Evolutionary conservation across 352 stramenopile genomes (phyloP), one percentile per base, ranked within the genome.

Genomic region (Pythium biforme): DNA sequence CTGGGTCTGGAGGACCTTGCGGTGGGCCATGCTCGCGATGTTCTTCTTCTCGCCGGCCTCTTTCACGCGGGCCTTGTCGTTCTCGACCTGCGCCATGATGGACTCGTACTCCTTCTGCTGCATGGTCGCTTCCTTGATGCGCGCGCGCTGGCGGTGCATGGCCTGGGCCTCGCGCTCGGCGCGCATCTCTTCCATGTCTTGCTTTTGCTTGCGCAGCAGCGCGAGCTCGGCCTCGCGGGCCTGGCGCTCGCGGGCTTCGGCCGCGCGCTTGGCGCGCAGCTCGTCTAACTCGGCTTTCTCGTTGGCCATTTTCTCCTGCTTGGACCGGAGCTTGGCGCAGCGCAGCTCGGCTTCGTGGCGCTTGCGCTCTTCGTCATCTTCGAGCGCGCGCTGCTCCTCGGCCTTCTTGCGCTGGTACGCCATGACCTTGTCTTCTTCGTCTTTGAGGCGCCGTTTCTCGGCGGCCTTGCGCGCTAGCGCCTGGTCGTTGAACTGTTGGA

Each of bases 261-360:
- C 82, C 9, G 90, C 91, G 34, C 94, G 85, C 53, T 96, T 92
- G 33, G 90, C 92, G n/a, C 90, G 84, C 4, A 98, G 58, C 59
- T 98, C 94, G 66, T 97, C 90, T 20, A 98, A 76, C 68, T 98
- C 91, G 17, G 85, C 80, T 53, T 92, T 90, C 33, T 89, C 80
- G 56, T 94, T 92, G 19, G 85, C 83, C 73, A 89, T 87, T 57
- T 93, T 93, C 68, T 97, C 87, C 64, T 98, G 85, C 62, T 76
- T 88, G 5, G 75, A 87, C 0, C 83, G 79, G 29, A 94, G 55
- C 55, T 91, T 91, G 43, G 83, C 83, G 47, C 79, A 90, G 2
- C 81, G 83, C 3, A 92, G 41, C 58, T 94, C 85, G 19, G 83
- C 81, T 57, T 92, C 79, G 48, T 92, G 75, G 39, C 81, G 77